phyloP scores from a whole-genome alignment of 2,329 filamentous ascomycete genomes.

The Cytospora leucostoma region DNA sequence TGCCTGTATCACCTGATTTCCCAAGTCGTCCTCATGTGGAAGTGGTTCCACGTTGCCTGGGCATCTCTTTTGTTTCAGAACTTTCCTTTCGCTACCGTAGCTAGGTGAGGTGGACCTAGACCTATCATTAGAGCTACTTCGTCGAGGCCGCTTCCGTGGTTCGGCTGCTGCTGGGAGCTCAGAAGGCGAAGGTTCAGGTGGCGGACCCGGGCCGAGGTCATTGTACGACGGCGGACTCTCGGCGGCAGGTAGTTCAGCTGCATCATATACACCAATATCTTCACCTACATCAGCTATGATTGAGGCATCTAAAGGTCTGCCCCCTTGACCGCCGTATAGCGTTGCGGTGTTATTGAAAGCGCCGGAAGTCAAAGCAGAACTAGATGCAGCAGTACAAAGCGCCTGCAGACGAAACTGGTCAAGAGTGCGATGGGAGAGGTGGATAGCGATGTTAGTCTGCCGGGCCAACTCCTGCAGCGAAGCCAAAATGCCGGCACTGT shows the following conservation, averaged over 20 bases:
- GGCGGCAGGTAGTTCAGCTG: neutral
- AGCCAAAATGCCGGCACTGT: neutral
- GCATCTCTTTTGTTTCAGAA: neutral
- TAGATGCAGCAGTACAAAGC: neutral
- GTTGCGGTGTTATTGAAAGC: neutral
- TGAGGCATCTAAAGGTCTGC: neutral
- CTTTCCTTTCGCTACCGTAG: neutral
- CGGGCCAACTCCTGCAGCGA: neutral
- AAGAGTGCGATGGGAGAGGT: neutral
- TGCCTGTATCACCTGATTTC: neutral
- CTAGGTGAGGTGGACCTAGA: too few relatives aligned
- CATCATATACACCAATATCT: neutral
- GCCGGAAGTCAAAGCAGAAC: neutral
- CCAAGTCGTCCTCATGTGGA: neutral
- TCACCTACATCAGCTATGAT: neutral
- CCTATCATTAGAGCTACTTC: neutral
- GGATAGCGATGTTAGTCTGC: neutral
- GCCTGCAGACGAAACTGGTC: neutral
- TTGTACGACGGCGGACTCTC: conserved; percentile 1
- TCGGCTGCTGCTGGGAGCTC: neutral
- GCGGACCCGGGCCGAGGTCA: neutral
- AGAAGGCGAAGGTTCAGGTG: neutral
- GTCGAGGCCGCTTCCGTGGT: neutral
- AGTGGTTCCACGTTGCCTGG: neutral
- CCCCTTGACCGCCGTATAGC: neutral